Conservation (phyloP, 2,329 filamentous ascomycete species). For the Didymella exigua region DNA sequence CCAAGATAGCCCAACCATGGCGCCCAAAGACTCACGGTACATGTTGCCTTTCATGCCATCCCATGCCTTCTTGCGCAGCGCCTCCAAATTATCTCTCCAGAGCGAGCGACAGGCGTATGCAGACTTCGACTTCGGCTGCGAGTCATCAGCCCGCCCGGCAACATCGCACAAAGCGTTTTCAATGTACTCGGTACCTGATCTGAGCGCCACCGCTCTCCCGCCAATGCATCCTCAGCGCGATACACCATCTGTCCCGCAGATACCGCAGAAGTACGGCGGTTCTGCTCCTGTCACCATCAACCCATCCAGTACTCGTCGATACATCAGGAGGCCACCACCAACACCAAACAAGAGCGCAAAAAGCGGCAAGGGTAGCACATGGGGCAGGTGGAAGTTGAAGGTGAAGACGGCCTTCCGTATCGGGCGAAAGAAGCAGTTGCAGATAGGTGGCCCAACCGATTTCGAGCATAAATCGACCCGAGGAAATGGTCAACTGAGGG, state of each 20-base stretch:
- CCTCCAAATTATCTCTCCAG: not conserved
- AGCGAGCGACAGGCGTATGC: not conserved
- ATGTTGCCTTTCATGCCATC: not conserved
- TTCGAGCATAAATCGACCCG: not conserved
- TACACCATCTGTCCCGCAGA: not conserved
- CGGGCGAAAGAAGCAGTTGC: not conserved
- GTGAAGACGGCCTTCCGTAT: slow-evolving; percentile 7
- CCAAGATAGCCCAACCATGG: not conserved
- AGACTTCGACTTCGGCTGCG: not conserved
- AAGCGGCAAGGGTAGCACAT: not conserved
- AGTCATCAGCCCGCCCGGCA: not conserved
- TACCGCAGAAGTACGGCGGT: not conserved
- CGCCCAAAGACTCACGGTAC: not conserved
- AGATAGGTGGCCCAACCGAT: not conserved
- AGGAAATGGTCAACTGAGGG: not conserved
- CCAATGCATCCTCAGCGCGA: not conserved
- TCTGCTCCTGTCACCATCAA: not conserved
- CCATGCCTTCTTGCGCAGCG: not conserved
- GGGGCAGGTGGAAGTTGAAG: not conserved
- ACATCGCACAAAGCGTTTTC: not conserved
- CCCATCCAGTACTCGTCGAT: not conserved
- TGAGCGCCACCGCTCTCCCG: slow-evolving; percentile 4
- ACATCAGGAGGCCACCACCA: not conserved
- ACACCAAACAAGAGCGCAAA: not conserved
- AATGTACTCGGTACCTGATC: not conserved